These are phyloP conservation scores for Leishmania lainsoni DNA, from an alignment of 208 protist genomes.

Conservation along the genomic window DNA sequence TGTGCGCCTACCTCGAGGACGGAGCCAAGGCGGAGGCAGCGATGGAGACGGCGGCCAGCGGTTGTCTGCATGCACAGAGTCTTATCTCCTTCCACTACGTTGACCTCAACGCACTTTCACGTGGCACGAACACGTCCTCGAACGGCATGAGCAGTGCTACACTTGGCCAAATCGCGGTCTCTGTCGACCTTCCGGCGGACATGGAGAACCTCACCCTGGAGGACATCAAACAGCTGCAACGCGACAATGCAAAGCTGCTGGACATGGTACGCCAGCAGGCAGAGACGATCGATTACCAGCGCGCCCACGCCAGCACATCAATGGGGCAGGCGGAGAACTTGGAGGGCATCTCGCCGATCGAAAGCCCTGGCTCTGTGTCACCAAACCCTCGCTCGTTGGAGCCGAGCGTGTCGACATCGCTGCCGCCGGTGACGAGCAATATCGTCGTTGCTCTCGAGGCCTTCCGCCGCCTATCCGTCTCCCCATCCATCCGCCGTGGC, in stretches of 20 bases:
- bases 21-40: slow-evolving; percentile 4
- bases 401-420: slow-evolving; percentile 17
- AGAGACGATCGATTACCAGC: slow-evolving; percentile 59
- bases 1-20: slow-evolving; percentile 60
- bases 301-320: slow-evolving; percentile 37
- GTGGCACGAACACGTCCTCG: slow-evolving; percentile 18
- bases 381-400: slow-evolving; percentile 34
- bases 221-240: slow-evolving; percentile 58
- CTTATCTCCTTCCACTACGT: slow-evolving; percentile 74
- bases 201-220: slow-evolving; percentile 41
- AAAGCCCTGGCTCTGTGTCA: slow-evolving; percentile 19
- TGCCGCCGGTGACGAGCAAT: slow-evolving; percentile 5
- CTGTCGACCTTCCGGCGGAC: slow-evolving; percentile 38
- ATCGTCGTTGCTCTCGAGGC: slow-evolving; percentile 24
- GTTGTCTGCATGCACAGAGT: slow-evolving; percentile 33
- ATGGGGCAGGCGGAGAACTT: slow-evolving; percentile 14
- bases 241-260: slow-evolving; percentile 63
- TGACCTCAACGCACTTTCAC: slow-evolving; percentile 66
- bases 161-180: slow-evolving; percentile 50
- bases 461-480: slow-evolving; percentile 46
- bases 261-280: slow-evolving; percentile 61
- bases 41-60: neutral
- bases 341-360: slow-evolving; percentile 37
- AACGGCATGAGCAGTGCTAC: slow-evolving; percentile 32
- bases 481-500: slow-evolving; percentile 35